These are phyloP conservation scores for Hansenula lynferdii DNA, from an alignment of 1,139 yeast genomes.

Conservation along the genomic window DNA sequence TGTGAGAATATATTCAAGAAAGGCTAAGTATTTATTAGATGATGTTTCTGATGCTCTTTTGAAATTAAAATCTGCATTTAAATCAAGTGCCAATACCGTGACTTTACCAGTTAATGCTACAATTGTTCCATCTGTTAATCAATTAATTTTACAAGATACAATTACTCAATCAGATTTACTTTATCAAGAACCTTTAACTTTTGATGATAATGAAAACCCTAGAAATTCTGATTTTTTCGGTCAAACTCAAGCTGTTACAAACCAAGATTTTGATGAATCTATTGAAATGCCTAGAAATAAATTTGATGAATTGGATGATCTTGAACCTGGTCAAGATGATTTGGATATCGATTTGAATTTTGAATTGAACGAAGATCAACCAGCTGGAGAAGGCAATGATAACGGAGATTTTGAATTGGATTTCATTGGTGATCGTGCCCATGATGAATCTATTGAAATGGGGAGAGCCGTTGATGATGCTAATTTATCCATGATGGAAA, in stretches of 20 bases:
- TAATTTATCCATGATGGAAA: constrained; percentile 12
- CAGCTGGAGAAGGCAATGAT: constrained; percentile 10
- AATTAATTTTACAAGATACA: constrained; percentile 65
- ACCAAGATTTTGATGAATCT: constrained; percentile 38
- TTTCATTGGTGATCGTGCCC: constrained; percentile 7
- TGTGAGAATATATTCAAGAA: constrained; percentile 80
- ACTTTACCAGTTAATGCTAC: constrained; percentile 45
- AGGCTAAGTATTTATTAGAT: constrained; percentile 78
- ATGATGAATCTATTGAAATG: constrained; percentile 26
- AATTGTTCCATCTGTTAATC: constrained; percentile 48
- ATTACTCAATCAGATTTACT: constrained; percentile 75
- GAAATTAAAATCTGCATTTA: constrained; percentile 72
- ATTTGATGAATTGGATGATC: constrained; percentile 22
- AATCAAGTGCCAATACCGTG: constrained; percentile 35
- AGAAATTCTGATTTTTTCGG: constrained; percentile 9
- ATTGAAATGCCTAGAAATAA: constrained; percentile 54
- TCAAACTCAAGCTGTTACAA: constrained; percentile 11
- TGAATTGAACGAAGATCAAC: constrained; percentile 26
- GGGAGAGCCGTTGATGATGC: constrained; percentile 29
- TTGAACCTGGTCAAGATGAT: constrained; percentile 19
- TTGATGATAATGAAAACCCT: constrained; percentile 37
- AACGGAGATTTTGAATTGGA: constrained; percentile 3
- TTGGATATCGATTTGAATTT: constrained; percentile 31
- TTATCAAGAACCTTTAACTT: constrained; percentile 56
- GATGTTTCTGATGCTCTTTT: constrained; percentile 79